A percentile compares a stretch with the other conserved stretches of the same genome.
These are phyloP conservation scores for Tieghemostelium lacteum DNA, from an alignment of 78 protist species.

Conservation along the genomic window DNA sequence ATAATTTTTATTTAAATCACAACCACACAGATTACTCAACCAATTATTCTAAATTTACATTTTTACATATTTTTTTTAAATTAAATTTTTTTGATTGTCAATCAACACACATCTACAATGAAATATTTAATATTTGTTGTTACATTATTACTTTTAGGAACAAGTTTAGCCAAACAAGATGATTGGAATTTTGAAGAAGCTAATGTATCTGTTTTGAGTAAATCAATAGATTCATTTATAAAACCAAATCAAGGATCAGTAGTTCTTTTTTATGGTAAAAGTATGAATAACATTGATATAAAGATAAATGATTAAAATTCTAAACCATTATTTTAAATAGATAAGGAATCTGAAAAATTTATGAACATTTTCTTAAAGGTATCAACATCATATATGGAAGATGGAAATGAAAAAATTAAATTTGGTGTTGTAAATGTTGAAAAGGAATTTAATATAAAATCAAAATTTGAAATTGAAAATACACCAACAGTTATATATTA, in stretches of 20 bases:
- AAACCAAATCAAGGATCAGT: not conserved
- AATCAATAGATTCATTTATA: not conserved
- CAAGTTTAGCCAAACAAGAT: not conserved
- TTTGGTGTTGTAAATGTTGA: constrained; percentile 53
- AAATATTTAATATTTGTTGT: too few relatives aligned
- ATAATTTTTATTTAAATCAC: too few relatives aligned
- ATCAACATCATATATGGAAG: constrained; percentile 5
- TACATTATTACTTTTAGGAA: too few relatives aligned
- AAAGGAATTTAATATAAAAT: constrained; percentile 1
- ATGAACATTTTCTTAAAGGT: constrained; percentile 12
- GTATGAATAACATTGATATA: constrained; percentile 36
- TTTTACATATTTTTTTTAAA: too few relatives aligned
- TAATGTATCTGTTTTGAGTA: not conserved
- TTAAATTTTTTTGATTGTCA: too few relatives aligned
- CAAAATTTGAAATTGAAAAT: not conserved
- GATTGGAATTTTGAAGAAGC: not conserved
- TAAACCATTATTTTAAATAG: not conserved
- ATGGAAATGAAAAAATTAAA: constrained; percentile 3
- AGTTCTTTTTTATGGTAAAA: constrained; percentile 21
- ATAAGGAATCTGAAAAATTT: constrained; percentile 52
- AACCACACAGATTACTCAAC: too few relatives aligned
- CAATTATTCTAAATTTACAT: too few relatives aligned
- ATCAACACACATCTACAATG: too few relatives aligned
- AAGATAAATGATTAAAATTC: not conserved
- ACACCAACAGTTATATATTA: constrained; percentile 33